These are phyloP conservation scores for Cantharellus anzutake DNA, from an alignment of 768 basidiomycete species.

Conservation along the genomic window DNA sequence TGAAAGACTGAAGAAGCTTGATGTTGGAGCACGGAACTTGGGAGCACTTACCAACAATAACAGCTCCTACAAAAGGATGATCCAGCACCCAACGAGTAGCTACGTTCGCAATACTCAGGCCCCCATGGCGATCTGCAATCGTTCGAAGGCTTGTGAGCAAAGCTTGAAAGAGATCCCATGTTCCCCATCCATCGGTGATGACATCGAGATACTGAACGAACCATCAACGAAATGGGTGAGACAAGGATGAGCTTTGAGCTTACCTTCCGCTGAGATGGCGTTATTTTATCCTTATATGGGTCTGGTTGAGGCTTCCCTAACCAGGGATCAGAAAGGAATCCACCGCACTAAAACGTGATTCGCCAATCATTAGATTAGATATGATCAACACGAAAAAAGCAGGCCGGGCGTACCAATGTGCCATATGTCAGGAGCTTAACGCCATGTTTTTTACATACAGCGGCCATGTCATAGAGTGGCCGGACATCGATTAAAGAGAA, in stretches of 20 bases:
- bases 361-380: too few relatives aligned
- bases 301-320: slow-evolving; percentile 48
- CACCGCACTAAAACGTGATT: slow-evolving; percentile 40
- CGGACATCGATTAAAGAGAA: slow-evolving; percentile 53
- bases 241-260: slow-evolving; percentile 5
- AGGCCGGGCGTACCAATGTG: slow-evolving; percentile 36
- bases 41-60: too few relatives aligned
- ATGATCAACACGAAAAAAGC: not conserved
- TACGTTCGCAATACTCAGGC: too few relatives aligned
- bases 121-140: too few relatives aligned
- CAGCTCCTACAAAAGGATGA: too few relatives aligned
- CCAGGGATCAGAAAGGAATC: slow-evolving; percentile 65
- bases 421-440: slow-evolving; percentile 69
- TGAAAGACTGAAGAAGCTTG: too few relatives aligned
- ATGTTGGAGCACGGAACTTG: too few relatives aligned
- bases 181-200: slow-evolving; percentile 62
- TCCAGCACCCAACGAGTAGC: too few relatives aligned
- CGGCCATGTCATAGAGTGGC: too few relatives aligned
- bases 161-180: slow-evolving; percentile 53
- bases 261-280: slow-evolving; percentile 71
- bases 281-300: slow-evolving; percentile 45
- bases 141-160: slow-evolving; percentile 22
- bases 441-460: slow-evolving; percentile 29
- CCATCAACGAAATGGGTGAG: too few relatives aligned
- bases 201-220: slow-evolving; percentile 53